Base-by-base conservation (phyloP, 305 asterid species). In the Striga hermonthica region DNA sequence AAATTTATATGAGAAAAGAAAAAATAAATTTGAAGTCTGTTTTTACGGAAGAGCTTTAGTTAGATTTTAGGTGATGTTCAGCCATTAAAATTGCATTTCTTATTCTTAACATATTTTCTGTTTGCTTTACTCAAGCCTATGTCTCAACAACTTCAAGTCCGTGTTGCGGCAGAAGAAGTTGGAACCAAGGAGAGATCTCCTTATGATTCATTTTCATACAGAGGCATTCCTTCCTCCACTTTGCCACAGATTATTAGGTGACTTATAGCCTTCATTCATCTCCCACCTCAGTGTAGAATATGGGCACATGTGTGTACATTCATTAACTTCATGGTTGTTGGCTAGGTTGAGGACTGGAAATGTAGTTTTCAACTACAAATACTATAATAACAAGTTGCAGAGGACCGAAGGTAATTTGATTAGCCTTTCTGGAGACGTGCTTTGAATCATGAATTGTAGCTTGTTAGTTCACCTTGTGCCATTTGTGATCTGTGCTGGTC, bases 301-400 rank as follows among this genome's bases (percentile, higher is more conserved):
- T 36, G 61, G 39, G 9, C 39, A 22, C 53, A 45, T 16, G 15
- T 62, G 10, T 45, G 40, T 22, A 69, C 47, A 55, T 58, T 54
- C 50, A 12, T 41, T 12, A 59, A 64, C 11, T 70, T 62, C 44
- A 68, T 65, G 69, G 72, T 69, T 72, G 22, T 49, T 76, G 28
- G 81, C 61, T 77, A 95, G 99, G 98, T 87, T 94, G 84, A 89
- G 99, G 86, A 76, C 84, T 59, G 98, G 99, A 67, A 95, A 95
- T 82, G 98, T 95, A 60, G 82, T 95, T 75, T 95, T 91, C 95
- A 87, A 91, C 82, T 95, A 91, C 83, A 82, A 77, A 80, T 95
- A 91, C 81, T 89, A 89, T 70, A 81, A 87, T 83, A 87, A 87
- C 77, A 86, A 81, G 89, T 73, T 89, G 84, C 97, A 89, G 80